Evolutionary conservation across 768 basidiomycete species (phyloP).

Genomic region (Leccinellum albellum): DNA sequence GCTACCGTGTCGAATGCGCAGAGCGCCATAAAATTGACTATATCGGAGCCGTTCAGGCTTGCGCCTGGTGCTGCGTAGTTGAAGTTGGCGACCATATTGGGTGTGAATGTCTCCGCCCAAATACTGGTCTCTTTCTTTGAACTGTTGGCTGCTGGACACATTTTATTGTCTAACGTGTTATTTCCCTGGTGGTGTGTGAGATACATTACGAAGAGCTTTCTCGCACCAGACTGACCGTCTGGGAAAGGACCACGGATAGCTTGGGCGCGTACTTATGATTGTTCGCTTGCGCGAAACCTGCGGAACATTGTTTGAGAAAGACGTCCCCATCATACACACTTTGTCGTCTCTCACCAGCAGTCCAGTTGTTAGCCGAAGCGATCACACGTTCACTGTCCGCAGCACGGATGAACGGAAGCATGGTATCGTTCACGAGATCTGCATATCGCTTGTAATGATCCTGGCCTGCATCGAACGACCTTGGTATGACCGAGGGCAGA

Average conservation of each 20-base stretch:
- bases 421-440: slow-evolving; percentile 37
- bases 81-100: slow-evolving; percentile 51
- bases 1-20: slow-evolving; percentile 73
- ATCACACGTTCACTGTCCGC: slow-evolving; percentile 53
- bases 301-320: neutral
- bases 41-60: slow-evolving; percentile 49
- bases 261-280: slow-evolving; percentile 39
- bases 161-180: slow-evolving; percentile 59
- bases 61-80: slow-evolving; percentile 62
- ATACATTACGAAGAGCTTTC: neutral
- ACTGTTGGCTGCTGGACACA: slow-evolving; percentile 54
- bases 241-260: slow-evolving; percentile 51
- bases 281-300: slow-evolving; percentile 49
- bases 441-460: slow-evolving; percentile 52
- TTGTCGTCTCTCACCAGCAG: slow-evolving; percentile 40
- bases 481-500: slow-evolving; percentile 10
- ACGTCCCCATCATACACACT: neutral
- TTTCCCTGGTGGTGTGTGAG: slow-evolving; percentile 39
- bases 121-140: slow-evolving; percentile 38
- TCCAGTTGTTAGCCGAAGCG: slow-evolving; percentile 65
- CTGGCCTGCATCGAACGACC: slow-evolving; percentile 49
- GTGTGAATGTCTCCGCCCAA: slow-evolving; percentile 54
- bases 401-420: slow-evolving; percentile 50
- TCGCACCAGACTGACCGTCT: slow-evolving; percentile 38
- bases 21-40: slow-evolving; percentile 57